Evolutionary conservation across 805 yeast genomes (phyloP).

Genomic region (Sugiyamaella lignohabitans): DNA sequence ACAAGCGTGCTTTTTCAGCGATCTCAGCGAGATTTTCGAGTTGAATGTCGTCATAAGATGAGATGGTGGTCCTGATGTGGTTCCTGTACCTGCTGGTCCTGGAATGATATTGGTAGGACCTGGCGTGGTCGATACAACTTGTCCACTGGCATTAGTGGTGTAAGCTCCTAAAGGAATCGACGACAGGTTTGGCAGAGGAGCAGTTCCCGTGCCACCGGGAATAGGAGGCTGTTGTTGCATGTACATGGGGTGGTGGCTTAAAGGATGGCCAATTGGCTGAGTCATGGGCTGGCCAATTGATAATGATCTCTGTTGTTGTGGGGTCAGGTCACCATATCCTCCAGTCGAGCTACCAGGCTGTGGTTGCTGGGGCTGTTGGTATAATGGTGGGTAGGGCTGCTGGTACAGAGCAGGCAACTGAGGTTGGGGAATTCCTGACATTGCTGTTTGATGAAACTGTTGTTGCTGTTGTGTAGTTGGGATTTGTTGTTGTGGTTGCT

Average conservation of each 20-base stretch:
- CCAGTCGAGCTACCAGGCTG: background rate
- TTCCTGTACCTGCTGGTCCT: background rate
- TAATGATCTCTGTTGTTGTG: conserved; percentile 1
- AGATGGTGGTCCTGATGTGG: conserved; percentile 19
- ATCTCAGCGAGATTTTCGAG: conserved; percentile 19
- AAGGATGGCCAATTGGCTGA: background rate
- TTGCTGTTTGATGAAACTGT: conserved; percentile 1
- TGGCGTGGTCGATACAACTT: background rate
- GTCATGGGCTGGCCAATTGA: background rate
- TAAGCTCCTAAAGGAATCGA: background rate
- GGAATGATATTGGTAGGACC: conserved; percentile 3
- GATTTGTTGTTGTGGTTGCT: conserved; percentile 7
- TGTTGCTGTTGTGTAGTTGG: conserved; percentile 1
- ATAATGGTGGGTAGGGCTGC: conserved; percentile 7
- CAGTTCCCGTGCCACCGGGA: background rate
- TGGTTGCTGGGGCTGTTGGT: conserved; percentile 5
- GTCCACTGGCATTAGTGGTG: conserved; percentile 1
- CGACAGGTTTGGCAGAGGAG: background rate
- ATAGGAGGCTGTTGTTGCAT: background rate
- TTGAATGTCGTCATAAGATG: conserved; percentile 24
- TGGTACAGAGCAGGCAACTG: conserved; percentile 8
- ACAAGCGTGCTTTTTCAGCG: conserved; percentile 31
- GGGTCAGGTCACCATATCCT: background rate
- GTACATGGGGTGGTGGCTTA: background rate
- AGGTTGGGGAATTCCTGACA: background rate